phyloP scores from a whole-genome alignment of 2,329 filamentous ascomycete species.

The Pleoardoris graminearum region DNA sequence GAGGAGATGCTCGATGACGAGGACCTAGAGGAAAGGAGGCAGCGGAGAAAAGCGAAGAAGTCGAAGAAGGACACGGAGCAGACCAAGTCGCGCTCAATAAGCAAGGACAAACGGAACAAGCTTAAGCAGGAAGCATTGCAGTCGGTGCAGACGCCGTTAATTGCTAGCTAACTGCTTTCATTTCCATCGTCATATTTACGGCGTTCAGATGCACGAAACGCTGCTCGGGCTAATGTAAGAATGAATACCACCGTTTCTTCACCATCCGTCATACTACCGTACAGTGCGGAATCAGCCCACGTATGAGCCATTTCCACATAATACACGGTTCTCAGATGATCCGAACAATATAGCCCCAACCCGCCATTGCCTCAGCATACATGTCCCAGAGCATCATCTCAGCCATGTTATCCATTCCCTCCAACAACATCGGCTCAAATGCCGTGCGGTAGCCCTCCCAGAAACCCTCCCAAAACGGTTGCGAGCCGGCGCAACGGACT shows the following conservation, averaged over 20 bases:
- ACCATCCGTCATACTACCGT: neutral
- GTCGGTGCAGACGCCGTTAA: slow-evolving; percentile 46
- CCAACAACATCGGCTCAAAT: too few species aligned
- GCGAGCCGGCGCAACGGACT: neutral
- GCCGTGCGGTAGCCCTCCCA: too few species aligned
- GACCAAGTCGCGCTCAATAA: slow-evolving; percentile 34
- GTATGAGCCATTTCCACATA: too few species aligned
- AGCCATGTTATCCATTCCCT: too few species aligned
- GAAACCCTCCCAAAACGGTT: too few species aligned
- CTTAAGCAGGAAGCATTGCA: slow-evolving; percentile 54
- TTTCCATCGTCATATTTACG: neutral
- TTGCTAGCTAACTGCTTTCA: slow-evolving; percentile 23
- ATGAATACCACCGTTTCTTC: slow-evolving; percentile 3
- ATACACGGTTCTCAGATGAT: too few species aligned
- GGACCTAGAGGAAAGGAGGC: slow-evolving; percentile 39
- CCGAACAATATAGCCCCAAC: too few species aligned
- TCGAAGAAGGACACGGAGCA: slow-evolving; percentile 34
- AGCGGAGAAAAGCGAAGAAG: slow-evolving; percentile 57
- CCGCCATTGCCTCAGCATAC: too few species aligned
- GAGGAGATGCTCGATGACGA: slow-evolving; percentile 43
- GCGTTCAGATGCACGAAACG: slow-evolving; percentile 8
- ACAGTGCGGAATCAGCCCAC: neutral
- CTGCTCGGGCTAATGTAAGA: neutral
- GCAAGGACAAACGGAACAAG: slow-evolving; percentile 54
- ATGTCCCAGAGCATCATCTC: too few species aligned